These are phyloP conservation scores for Saccharum officinarum DNA, from an alignment of 176 grass and related monocot genomes.

Conservation along the genomic window DNA sequence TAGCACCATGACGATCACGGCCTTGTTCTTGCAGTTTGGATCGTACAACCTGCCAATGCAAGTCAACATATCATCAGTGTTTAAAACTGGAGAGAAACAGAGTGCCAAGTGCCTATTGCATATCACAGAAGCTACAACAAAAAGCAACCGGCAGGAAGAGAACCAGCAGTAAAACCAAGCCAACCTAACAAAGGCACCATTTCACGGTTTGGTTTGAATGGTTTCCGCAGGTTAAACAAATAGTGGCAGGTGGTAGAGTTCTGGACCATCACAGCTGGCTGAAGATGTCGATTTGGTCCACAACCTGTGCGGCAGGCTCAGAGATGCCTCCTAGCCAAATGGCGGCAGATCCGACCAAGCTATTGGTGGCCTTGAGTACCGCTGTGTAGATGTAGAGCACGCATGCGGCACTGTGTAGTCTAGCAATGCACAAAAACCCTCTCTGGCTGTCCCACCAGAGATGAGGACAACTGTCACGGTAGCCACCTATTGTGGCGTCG, in stretches of 20 bases:
- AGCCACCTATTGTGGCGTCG: too few species aligned
- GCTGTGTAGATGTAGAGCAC: background rate
- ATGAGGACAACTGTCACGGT: too few species aligned
- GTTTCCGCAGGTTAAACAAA: background rate
- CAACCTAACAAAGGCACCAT: background rate
- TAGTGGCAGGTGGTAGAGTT: background rate
- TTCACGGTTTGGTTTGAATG: background rate
- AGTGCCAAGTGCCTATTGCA: background rate
- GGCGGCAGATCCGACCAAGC: background rate
- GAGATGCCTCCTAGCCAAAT: background rate
- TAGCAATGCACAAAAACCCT: background rate
- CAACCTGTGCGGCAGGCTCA: background rate
- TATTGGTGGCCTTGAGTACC: background rate
- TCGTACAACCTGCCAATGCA: slow-evolving; percentile 63
- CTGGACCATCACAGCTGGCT: background rate
- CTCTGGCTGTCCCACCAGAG: background rate
- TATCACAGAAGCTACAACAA: background rate
- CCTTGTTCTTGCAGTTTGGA: slow-evolving; percentile 88
- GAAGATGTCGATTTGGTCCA: background rate
- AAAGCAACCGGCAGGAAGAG: background rate
- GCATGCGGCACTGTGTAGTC: background rate
- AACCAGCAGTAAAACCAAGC: background rate
- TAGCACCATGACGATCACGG: slow-evolving; percentile 39
- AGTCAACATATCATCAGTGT: slow-evolving; percentile 7
- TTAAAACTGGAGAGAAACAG: background rate